These are phyloP conservation scores for Elymus sibiricus DNA, from an alignment of 176 grass and related monocot genomes.

Conservation along the genomic window DNA sequence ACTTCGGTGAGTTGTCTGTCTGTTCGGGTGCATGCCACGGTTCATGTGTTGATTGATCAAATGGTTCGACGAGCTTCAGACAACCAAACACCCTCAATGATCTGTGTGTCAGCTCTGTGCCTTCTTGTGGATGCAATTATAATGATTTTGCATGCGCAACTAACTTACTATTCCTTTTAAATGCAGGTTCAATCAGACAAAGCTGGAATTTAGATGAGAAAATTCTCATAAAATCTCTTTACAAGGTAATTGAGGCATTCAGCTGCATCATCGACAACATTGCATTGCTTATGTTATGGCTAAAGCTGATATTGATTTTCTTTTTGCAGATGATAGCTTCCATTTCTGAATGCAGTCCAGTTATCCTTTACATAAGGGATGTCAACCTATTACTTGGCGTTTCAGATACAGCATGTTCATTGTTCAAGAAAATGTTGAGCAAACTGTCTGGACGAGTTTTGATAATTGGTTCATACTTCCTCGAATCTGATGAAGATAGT, in stretches of 20 bases:
- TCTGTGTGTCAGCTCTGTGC: background rate
- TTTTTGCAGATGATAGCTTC: conserved; percentile 55
- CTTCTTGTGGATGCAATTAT: background rate
- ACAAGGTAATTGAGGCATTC: conserved; percentile 64
- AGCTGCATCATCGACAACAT: background rate
- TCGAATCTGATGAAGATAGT: conserved; percentile 35
- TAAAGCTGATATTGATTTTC: conserved; percentile 15
- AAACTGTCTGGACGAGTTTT: conserved; percentile 67
- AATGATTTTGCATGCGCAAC: background rate
- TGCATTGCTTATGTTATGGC: conserved; percentile 1
- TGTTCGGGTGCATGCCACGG: background rate
- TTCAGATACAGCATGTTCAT: conserved; percentile 43
- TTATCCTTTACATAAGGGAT: conserved; percentile 85
- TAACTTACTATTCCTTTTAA: conserved; percentile 17
- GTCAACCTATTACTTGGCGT: conserved; percentile 46
- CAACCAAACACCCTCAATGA: background rate
- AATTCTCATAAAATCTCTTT: conserved; percentile 60
- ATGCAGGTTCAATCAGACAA: background rate
- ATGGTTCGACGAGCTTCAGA: background rate
- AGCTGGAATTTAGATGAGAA: conserved; percentile 62
- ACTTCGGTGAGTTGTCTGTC: conserved; percentile 27
- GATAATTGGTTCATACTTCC: conserved; percentile 73
- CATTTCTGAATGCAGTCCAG: conserved; percentile 42
- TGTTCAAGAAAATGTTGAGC: conserved; percentile 73
- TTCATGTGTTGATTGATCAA: background rate